These are phyloP conservation scores for Thelonectria olida DNA, from an alignment of 2,329 filamentous ascomycete species.

Conservation along the genomic window DNA sequence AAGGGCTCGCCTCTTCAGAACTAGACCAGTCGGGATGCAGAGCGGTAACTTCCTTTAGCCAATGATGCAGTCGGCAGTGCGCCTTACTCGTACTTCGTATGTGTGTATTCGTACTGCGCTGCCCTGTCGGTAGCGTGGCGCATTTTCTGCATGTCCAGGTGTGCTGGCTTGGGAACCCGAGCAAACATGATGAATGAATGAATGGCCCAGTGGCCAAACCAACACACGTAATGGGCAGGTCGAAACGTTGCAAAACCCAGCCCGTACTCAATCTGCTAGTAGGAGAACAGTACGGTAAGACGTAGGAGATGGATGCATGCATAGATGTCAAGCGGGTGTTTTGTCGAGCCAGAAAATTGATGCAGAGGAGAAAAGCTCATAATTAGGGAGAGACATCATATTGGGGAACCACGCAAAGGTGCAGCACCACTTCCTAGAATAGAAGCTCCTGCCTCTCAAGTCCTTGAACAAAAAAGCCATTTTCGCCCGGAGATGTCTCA, in stretches of 20 bases:
- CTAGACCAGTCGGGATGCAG: not conserved
- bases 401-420: not conserved
- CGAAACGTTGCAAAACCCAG: not conserved
- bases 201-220: not conserved
- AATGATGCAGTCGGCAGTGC: not conserved
- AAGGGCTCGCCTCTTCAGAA: not conserved
- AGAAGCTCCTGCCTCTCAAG: not conserved
- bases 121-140: not conserved
- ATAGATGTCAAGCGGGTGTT: no score
- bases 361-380: no score
- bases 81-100: not conserved
- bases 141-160: not conserved
- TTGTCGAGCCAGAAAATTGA: no score
- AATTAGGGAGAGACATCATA: not conserved
- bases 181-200: not conserved
- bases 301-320: no score
- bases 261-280: no score
- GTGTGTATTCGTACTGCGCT: not conserved
- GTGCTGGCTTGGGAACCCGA: not conserved
- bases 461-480: not conserved
- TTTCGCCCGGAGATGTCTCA: not conserved
- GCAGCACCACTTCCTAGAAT: not conserved
- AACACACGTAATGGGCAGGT: not conserved
- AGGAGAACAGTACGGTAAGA: no score
- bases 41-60: not conserved